These are phyloP conservation scores for Schizophyllum amplum DNA, from an alignment of 1,284 basidiomycete genomes.

Conservation along the genomic window DNA sequence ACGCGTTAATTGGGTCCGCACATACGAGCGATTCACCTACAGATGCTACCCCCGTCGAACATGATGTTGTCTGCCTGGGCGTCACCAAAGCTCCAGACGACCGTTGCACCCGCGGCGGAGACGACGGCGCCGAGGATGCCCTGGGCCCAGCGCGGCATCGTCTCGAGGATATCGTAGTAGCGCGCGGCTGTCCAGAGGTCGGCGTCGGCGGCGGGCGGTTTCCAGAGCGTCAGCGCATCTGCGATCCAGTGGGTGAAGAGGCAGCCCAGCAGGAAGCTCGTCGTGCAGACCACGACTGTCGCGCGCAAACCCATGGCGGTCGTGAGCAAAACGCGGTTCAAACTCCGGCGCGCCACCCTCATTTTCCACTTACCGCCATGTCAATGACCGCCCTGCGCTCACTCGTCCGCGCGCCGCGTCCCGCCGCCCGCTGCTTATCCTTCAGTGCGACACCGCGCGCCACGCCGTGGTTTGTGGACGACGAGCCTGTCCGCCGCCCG, in stretches of 20 bases:
- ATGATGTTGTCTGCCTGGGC: conserved; percentile 73
- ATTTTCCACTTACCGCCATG: background rate
- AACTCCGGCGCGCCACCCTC: background rate
- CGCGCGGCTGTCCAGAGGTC: conserved; percentile 71
- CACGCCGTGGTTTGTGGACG: conserved; percentile 51
- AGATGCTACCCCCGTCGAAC: conserved; percentile 81
- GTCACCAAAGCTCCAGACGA: conserved; percentile 70
- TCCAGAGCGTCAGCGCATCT: conserved; percentile 78
- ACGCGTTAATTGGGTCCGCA: conserved; percentile 2
- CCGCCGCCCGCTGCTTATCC: background rate
- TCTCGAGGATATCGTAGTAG: conserved; percentile 70
- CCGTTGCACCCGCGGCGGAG: conserved; percentile 49
- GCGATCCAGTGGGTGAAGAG: conserved; percentile 84
- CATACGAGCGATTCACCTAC: conserved; percentile 33
- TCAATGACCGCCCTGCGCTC: background rate
- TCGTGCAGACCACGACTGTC: conserved; percentile 61
- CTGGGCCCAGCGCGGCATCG: conserved; percentile 44
- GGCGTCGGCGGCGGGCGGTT: conserved; percentile 69
- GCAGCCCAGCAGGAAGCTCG: conserved; percentile 74
- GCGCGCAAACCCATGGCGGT: conserved; percentile 54
- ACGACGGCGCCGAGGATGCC: conserved; percentile 50
- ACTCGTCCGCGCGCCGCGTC: background rate
- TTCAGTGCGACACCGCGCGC: background rate
- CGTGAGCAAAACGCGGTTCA: too few species aligned
- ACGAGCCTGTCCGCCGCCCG: conserved; percentile 17